Base-by-base conservation (phyloP, 2,329 filamentous ascomycete genomes). In the Rhynchosporium graminicola region DNA sequence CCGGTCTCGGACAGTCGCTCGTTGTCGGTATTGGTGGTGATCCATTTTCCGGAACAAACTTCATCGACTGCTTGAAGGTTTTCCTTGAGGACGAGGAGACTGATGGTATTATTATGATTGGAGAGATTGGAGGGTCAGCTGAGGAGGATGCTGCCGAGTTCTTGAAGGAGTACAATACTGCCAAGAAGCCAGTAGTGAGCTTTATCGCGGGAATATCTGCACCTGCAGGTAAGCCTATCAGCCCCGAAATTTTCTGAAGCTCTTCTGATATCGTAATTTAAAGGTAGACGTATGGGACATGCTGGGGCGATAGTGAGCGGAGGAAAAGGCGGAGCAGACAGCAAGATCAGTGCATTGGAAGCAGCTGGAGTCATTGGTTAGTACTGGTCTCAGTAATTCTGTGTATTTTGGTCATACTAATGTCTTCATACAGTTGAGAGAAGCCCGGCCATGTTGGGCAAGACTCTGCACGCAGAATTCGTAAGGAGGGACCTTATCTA, bases 71-170 rank as follows among this genome's bases (percentile, higher is more conserved):
- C 85, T 85, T 99, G 73, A 90, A 91, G 76, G 92, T 98, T 76
- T 99, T 99, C 87, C 87, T 97, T 73, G 84, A 96, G 78, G 95
- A 99, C 78, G 85, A 89, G 77, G 92, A 97, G 82, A 99, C 95
- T 45, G 95, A 99, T 77, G 95, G 95, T 76, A 97, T 99, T 81
- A 97, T 99, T 82, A 97, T 99, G 95, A 98, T 99, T 77, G 95
- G 95, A 76, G 95, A 98, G 83, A 98, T 99, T 77, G 95, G 95
- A 80, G 95, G 95, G 68, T 91, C 90, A 65, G 95, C 95, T 64
- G 95, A 99, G 83, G 95, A 99, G 82, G 95, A 99, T 74, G 95
- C 95, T 45, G 94, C 95, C 74, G 95, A 98, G 74, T 99, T 96
- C 85, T 82, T 98, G 76, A 92, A 90, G 83, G 83, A 87, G 77